phyloP scores from a whole-genome alignment of 345 rosid genomes.

The Viola odorata region DNA sequence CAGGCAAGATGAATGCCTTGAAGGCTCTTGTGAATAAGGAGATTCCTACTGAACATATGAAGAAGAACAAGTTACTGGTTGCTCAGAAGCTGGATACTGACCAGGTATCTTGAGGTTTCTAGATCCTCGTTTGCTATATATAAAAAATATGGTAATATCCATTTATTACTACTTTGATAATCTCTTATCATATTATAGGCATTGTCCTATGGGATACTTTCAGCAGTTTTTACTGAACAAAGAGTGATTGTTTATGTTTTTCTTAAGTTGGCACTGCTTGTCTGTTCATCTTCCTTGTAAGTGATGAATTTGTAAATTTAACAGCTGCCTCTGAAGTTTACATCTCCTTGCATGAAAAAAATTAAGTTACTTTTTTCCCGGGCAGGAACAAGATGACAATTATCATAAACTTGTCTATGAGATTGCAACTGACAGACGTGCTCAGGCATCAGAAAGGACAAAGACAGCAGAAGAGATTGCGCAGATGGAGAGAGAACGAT shows the following conservation, averaged over 20 bases:
- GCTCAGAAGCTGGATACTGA: conserved; percentile 12
- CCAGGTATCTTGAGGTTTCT: conserved; percentile 35
- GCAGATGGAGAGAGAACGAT: conserved; percentile 78
- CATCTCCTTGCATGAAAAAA: no score
- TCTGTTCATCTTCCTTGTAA: no score
- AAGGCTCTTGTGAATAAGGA: conserved; percentile 45
- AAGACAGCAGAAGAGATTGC: conserved; percentile 97
- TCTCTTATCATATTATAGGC: no score
- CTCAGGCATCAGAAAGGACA: conserved; percentile 75
- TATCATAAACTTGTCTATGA: conserved; percentile 52
- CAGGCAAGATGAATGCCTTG: conserved; percentile 56
- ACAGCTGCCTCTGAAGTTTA: no score
- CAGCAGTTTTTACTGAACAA: no score
- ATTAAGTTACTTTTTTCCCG: not conserved
- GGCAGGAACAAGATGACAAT: conserved; percentile 46
- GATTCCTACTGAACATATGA: conserved; percentile 31
- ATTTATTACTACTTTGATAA: no score
- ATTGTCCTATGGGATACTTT: no score
- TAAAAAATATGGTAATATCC: not conserved
- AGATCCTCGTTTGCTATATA: not conserved
- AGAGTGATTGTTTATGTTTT: no score
- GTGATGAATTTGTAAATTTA: no score
- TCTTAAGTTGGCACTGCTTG: no score
- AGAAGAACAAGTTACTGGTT: conserved; percentile 24
- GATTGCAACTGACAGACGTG: conserved; percentile 66